These are phyloP conservation scores for Cyclotella atomus DNA, from an alignment of 108 stramenopile species.

Conservation along the genomic window DNA sequence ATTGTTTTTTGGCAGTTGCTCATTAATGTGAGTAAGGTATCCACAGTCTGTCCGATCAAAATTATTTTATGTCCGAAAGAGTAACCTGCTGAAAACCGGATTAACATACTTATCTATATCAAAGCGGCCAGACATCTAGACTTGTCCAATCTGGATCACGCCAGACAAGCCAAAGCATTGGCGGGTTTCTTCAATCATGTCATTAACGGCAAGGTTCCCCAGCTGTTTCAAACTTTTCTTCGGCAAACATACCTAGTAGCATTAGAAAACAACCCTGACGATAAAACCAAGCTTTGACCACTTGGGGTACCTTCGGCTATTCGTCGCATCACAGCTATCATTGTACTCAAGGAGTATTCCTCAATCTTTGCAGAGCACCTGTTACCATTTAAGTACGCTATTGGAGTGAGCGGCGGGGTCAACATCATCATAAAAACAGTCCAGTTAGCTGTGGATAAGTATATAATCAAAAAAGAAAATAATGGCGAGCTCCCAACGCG, in stretches of 20 bases:
- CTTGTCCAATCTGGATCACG: no score
- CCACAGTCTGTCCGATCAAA: no score
- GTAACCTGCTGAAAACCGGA: no score
- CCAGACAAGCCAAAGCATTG: no score
- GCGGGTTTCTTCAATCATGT: no score
- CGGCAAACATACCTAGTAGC: neutral
- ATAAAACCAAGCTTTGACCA: conserved; percentile 12
- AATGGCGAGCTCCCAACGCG: neutral
- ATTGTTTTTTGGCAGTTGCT: no score
- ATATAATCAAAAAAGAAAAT: neutral
- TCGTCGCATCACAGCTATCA: conserved; percentile 15
- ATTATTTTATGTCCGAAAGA: no score
- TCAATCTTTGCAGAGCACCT: conserved; percentile 6
- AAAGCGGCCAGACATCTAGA: no score
- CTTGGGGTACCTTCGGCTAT: conserved; percentile 28
- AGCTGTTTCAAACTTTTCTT: neutral
- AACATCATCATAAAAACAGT: conserved; percentile 12
- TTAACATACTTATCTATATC: no score
- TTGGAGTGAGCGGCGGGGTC: conserved; percentile 10
- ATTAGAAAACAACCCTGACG: neutral
- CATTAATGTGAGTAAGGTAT: no score
- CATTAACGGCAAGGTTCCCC: no score
- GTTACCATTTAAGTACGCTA: conserved; percentile 26
- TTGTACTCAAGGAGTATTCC: neutral
- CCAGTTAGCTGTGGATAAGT: conserved; percentile 15